Conservation (phyloP, 208 protist species). For the Leishmania martiniquensis region DNA sequence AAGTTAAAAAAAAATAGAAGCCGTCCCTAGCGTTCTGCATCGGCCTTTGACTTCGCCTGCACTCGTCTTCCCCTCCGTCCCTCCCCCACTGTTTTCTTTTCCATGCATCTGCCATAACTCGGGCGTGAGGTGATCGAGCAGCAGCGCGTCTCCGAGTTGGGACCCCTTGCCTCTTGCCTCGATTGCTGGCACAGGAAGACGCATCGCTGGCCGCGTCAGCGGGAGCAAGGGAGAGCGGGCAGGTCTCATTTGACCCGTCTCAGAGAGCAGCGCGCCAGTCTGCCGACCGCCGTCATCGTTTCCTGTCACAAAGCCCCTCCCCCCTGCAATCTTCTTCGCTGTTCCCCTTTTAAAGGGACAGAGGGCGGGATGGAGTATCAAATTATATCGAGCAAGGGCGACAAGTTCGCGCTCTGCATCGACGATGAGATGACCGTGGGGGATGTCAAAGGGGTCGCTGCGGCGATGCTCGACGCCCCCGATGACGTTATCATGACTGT, state of each 20-base stretch:
- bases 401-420: slow-evolving; percentile 67
- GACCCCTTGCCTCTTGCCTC: not conserved
- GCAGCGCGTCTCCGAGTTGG: not conserved
- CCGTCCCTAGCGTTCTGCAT: no score
- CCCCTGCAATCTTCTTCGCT: not conserved
- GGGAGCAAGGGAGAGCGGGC: not conserved
- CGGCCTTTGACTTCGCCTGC: no score
- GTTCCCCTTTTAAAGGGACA: not conserved
- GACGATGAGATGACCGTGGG: slow-evolving; percentile 77
- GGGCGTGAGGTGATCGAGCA: not conserved
- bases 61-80: no score
- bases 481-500: slow-evolving; percentile 50
- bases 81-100: not conserved
- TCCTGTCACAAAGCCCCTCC: not conserved
- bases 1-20: no score
- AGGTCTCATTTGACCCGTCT: no score
- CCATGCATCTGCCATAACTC: no score
- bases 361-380: slow-evolving; percentile 55
- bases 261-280: not conserved
- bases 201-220: not conserved
- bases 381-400: slow-evolving; percentile 63
- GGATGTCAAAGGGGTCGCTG: slow-evolving; percentile 70
- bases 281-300: not conserved
- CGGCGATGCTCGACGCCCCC: slow-evolving; percentile 55
- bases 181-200: not conserved